These are phyloP conservation scores for Trifolium repens DNA, from an alignment of 306 rosid genomes.

Conservation along the genomic window DNA sequence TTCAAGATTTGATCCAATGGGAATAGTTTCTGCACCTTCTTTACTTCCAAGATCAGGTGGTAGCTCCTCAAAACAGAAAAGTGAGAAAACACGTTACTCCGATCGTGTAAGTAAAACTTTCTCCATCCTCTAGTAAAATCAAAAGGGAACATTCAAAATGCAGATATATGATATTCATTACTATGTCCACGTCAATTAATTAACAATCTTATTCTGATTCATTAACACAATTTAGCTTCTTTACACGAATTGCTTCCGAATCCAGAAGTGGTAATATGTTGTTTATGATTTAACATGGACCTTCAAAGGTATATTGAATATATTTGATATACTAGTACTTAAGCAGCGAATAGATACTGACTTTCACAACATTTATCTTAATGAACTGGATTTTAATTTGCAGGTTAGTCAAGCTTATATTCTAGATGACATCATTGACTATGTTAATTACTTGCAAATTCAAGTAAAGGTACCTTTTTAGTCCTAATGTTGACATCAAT, in stretches of 20 bases:
- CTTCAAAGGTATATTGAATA: neutral
- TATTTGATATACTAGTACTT: neutral
- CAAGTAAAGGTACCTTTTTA: conserved; percentile 67
- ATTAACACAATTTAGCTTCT: conserved; percentile 37
- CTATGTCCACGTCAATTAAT: conserved; percentile 12
- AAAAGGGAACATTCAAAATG: conserved; percentile 3
- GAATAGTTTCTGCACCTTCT: conserved; percentile 46
- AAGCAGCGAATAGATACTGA: conserved; percentile 5
- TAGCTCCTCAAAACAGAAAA: conserved; percentile 44
- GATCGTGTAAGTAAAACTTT: conserved; percentile 73
- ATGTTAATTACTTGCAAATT: conserved; percentile 79
- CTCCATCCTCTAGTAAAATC: neutral
- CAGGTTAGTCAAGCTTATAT: conserved; percentile 72
- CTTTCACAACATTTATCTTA: conserved; percentile 19
- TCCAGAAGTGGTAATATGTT: conserved; percentile 63
- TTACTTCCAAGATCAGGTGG: conserved; percentile 39
- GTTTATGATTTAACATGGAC: neutral
- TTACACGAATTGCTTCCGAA: conserved; percentile 76
- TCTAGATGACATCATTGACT: conserved; percentile 80
- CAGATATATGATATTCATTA: conserved; percentile 14
- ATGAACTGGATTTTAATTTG: conserved; percentile 34
- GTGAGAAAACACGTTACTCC: conserved; percentile 30
- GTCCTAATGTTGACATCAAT: conserved; percentile 27
- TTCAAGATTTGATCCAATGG: conserved; percentile 50
- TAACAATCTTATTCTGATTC: conserved; percentile 13